A percentile compares a stretch with the other conserved stretches of the same genome.
These are phyloP conservation scores for Malus sieversii DNA, from an alignment of 306 rosid genomes.

Conservation along the genomic window DNA sequence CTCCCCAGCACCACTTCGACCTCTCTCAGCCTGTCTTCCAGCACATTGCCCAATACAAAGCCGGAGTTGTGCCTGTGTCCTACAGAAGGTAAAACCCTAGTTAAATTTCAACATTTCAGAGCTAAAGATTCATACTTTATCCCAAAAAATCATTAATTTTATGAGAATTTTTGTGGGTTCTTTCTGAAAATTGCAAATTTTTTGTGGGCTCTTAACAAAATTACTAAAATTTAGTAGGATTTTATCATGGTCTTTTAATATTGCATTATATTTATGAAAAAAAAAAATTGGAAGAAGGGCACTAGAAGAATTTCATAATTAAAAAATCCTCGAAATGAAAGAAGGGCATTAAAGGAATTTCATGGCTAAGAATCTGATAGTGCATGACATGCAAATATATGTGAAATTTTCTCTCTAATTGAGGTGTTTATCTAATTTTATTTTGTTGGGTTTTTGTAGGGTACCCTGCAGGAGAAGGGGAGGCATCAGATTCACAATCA, in stretches of 20 bases:
- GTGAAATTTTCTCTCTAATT: not conserved
- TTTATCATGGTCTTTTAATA: no score
- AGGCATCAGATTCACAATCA: slow-evolving; percentile 86
- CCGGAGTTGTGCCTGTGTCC: slow-evolving; percentile 88
- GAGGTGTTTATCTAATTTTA: not conserved
- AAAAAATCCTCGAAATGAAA: not conserved
- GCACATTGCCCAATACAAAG: slow-evolving; percentile 84
- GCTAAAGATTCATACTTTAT: not conserved
- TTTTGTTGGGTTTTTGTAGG: slow-evolving; percentile 28
- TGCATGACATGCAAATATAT: not conserved
- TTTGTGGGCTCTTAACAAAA: no score
- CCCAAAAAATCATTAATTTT: not conserved
- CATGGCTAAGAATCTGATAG: not conserved
- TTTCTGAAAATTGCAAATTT: no score
- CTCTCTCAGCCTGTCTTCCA: slow-evolving; percentile 91
- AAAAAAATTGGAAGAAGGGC: no score
- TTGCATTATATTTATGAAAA: no score
- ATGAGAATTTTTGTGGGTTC: no score
- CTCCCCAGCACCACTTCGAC: slow-evolving; percentile 92
- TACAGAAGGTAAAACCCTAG: slow-evolving; percentile 54
- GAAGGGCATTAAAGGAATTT: not conserved
- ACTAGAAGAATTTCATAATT: no score
- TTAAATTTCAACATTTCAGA: not conserved
- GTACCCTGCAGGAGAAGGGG: slow-evolving; percentile 84
- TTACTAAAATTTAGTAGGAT: no score